Conservation (phyloP, 2,329 filamentous ascomycete species). For the Dichotomopilus funicola region DNA sequence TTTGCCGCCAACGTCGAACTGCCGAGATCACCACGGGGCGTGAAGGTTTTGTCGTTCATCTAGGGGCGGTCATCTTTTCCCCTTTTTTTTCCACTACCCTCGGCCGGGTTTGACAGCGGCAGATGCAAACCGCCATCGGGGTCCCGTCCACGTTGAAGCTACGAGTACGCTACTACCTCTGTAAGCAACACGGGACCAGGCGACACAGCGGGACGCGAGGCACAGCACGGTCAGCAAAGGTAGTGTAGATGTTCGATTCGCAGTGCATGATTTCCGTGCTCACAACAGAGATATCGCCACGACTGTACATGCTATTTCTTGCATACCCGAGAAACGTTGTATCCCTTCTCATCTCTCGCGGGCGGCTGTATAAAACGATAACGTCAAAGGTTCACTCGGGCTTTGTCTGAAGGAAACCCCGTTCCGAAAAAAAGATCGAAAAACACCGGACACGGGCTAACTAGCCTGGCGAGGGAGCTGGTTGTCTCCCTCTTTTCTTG, state of each 20-base stretch:
- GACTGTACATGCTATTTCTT: too few species aligned
- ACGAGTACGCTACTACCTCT: too few species aligned
- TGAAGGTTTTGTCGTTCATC: not conserved
- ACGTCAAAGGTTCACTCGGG: too few species aligned
- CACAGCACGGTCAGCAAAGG: slow-evolving; percentile 26
- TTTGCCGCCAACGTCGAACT: not conserved
- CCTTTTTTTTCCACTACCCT: not conserved
- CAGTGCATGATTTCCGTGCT: slow-evolving; percentile 9
- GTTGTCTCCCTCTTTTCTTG: slow-evolving; percentile 13
- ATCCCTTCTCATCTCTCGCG: too few species aligned
- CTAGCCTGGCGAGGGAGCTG: not conserved
- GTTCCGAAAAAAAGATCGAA: not conserved
- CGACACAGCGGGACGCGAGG: slow-evolving; percentile 31
- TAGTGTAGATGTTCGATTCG: slow-evolving; percentile 33
- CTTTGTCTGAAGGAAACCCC: too few species aligned
- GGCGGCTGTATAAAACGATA: too few species aligned
- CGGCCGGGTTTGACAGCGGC: slow-evolving; percentile 3
- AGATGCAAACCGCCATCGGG: not conserved
- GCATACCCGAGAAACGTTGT: too few species aligned
- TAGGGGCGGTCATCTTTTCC: not conserved
- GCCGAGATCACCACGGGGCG: not conserved
- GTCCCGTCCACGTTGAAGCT: too few species aligned
- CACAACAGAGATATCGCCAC: not conserved
- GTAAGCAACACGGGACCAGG: not conserved
- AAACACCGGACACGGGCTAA: not conserved